Percentiles rank a stretch among this genome's conserved stretches.
These are phyloP conservation scores for Gracilaria caudata DNA, from an alignment of 23 red algal species.

Conservation along the genomic window DNA sequence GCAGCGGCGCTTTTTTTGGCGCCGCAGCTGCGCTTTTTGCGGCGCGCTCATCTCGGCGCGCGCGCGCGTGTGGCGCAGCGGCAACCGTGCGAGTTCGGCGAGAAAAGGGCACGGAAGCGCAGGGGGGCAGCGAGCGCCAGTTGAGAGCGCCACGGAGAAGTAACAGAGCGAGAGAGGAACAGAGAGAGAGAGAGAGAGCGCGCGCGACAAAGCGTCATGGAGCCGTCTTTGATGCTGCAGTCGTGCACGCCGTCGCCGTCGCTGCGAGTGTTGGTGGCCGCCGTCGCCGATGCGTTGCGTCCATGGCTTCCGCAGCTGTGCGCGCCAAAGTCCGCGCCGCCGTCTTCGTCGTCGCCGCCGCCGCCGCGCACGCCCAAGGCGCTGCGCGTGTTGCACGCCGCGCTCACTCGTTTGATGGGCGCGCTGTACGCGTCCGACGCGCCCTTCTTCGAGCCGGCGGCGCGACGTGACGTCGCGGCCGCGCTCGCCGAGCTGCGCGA, in stretches of 20 bases:
- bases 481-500: constrained; percentile 41
- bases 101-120: no score
- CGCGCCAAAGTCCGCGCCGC: not conserved
- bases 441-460: constrained; percentile 1
- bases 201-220: no score
- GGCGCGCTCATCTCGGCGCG: not conserved
- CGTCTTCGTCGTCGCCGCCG: not conserved
- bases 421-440: constrained; percentile 16
- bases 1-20: not conserved
- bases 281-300: constrained; percentile 12
- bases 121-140: no score
- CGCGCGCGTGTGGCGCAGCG: no score
- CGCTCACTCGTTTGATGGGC: constrained; percentile 26
- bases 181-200: no score
- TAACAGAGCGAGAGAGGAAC: no score
- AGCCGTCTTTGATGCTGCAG: no score
- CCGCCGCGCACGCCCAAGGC: constrained; percentile 7
- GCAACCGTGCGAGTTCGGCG: no score
- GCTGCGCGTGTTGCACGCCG: constrained; percentile 21
- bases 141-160: no score
- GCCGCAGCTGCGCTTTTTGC: not conserved
- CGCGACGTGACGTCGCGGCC: constrained; percentile 9
- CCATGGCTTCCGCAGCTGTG: not conserved
- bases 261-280: not conserved
- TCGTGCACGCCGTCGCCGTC: not conserved